Percentiles rank a stretch among this genome's conserved stretches.
phyloP scores from a whole-genome alignment of 2,329 filamentous ascomycete genomes.

The Corniculantispora saksenae region DNA sequence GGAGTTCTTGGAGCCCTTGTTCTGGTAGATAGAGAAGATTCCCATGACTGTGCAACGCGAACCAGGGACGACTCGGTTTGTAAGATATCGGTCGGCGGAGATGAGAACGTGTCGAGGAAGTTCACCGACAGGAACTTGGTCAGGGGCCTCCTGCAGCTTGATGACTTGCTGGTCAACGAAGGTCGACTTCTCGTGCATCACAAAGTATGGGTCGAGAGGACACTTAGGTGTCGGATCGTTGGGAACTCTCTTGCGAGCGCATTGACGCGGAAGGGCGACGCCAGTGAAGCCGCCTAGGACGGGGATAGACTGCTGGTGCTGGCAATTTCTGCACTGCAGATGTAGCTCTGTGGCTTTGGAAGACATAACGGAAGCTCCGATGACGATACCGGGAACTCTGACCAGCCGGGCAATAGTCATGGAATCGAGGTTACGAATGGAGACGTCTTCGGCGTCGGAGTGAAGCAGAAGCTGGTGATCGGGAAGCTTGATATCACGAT shows the following conservation, averaged over 20 bases:
- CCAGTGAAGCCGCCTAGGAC: conserved; percentile 86
- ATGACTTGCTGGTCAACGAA: conserved; percentile 98
- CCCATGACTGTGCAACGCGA: conserved; percentile 95
- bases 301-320: conserved; percentile 67
- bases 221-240: conserved; percentile 74
- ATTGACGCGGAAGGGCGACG: conserved; percentile 79
- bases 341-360: conserved; percentile 88
- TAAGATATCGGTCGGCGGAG: conserved; percentile 93
- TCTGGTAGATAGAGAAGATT: conserved; percentile 97
- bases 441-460: conserved; percentile 85
- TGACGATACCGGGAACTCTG: conserved; percentile 94
- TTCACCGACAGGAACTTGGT: conserved; percentile 96
- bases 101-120: conserved; percentile 92
- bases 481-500: conserved; percentile 68
- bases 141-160: conserved; percentile 95
- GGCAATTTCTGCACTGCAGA: conserved; percentile 87
- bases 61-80: conserved; percentile 92
- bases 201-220: conserved; percentile 92
- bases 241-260: conserved; percentile 62
- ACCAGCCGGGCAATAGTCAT: conserved; percentile 93
- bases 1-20: conserved; percentile 79
- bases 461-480: conserved; percentile 94
- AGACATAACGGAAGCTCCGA: conserved; percentile 93
- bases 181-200: conserved; percentile 87
- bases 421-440: conserved; percentile 91